Evolutionary conservation across 129 eudicot species (phyloP).

Genomic region (Artemisia argyi): DNA sequence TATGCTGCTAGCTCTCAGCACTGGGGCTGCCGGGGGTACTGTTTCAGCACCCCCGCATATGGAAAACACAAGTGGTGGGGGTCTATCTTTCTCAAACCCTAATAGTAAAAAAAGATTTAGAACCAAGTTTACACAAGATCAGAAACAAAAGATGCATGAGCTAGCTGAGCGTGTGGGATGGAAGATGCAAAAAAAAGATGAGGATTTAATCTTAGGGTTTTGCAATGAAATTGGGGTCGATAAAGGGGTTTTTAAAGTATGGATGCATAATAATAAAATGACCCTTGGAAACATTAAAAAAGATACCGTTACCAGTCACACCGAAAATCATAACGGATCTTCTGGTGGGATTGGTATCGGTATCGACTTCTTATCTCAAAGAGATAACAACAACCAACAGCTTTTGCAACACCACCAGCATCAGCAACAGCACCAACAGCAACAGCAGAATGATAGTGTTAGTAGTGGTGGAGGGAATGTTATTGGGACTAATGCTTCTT

Average conservation of each 20-base stretch:
- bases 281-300: constrained; percentile 47
- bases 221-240: constrained; percentile 73
- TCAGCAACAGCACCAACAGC: constrained; percentile 29
- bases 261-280: constrained; percentile 94
- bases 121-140: constrained; percentile 60
- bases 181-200: constrained; percentile 84
- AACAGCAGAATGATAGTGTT: constrained; percentile 26
- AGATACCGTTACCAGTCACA: constrained; percentile 25
- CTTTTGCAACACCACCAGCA: constrained; percentile 27
- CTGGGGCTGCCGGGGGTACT: constrained; percentile 8
- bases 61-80: too few relatives aligned
- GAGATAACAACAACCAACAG: neutral
- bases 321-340: constrained; percentile 22
- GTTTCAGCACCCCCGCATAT: too few relatives aligned
- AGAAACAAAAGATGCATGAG: constrained; percentile 75
- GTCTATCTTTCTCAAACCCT: constrained; percentile 11
- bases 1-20: constrained; percentile 81
- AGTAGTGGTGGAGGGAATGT: constrained; percentile 37
- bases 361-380: constrained; percentile 25
- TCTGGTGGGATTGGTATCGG: constrained; percentile 15
- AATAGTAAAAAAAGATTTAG: constrained; percentile 59
- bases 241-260: constrained; percentile 73
- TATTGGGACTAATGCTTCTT: constrained; percentile 59
- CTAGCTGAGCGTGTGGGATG: constrained; percentile 75
- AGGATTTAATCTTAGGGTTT: constrained; percentile 38